phyloP scores from a whole-genome alignment of 225 moss, liverwort and hornwort genomes.

The Antitrichia curtipendula region DNA sequence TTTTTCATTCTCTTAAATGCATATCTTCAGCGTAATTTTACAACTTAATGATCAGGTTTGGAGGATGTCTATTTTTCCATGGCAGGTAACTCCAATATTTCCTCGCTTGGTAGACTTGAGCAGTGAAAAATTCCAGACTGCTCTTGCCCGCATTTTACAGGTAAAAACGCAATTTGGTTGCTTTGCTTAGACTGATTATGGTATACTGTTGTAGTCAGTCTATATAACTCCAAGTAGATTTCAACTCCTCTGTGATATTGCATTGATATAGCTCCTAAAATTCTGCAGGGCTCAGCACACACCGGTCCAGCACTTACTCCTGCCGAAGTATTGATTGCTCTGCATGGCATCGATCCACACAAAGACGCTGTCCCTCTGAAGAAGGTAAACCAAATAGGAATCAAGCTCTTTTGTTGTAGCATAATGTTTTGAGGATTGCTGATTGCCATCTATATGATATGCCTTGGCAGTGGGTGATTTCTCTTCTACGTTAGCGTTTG shows the following conservation, averaged over 20 bases:
- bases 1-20: neutral
- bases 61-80: neutral
- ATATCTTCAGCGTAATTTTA: neutral
- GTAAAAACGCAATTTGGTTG: conserved; percentile 5
- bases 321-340: conserved; percentile 92
- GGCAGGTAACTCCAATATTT: conserved; percentile 86
- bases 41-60: neutral
- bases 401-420: neutral
- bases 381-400: conserved; percentile 37
- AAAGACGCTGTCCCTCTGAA: conserved; percentile 81
- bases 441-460: neutral
- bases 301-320: conserved; percentile 90
- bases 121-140: conserved; percentile 83
- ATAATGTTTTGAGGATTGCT: neutral
- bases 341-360: conserved; percentile 94
- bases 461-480: neutral
- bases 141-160: conserved; percentile 97
- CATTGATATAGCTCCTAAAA: neutral
- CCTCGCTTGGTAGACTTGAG: conserved; percentile 94
- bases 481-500: neutral
- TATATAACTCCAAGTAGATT: neutral
- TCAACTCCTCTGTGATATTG: neutral
- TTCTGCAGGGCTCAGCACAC: conserved; percentile 85
- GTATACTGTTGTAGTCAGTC: neutral
- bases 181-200: neutral